Evolutionary conservation across 139 green algal genomes (phyloP).

Genomic region (Raphidocelis subcapitata): DNA sequence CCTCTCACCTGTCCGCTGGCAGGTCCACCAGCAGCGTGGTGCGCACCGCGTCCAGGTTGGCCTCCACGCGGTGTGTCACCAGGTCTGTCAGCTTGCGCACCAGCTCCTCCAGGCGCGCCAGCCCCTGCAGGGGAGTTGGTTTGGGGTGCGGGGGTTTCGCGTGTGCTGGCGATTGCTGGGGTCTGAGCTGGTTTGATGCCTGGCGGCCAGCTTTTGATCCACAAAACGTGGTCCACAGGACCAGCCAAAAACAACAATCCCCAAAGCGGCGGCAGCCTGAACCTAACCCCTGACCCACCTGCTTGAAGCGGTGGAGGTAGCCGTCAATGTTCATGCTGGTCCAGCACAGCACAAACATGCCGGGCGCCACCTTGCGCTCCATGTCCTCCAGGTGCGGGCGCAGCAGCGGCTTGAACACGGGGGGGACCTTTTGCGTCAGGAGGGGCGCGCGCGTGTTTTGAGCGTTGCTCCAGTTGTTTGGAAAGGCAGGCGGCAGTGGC

Average conservation of each 20-base stretch:
- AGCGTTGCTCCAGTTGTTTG: too few species aligned
- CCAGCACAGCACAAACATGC: conserved; percentile 84
- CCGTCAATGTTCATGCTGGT: conserved; percentile 92
- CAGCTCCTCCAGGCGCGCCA: conserved; percentile 81
- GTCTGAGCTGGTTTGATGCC: too few species aligned
- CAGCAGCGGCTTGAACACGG: conserved; percentile 78
- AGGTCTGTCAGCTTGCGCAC: conserved; percentile 85
- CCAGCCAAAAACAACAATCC: too few species aligned
- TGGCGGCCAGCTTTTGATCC: too few species aligned
- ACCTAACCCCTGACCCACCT: conserved; percentile 47
- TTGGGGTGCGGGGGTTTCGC: too few species aligned
- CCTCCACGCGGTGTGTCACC: conserved; percentile 81
- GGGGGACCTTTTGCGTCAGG: conserved; percentile 56
- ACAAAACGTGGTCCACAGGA: too few species aligned
- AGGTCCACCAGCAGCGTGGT: conserved; percentile 79
- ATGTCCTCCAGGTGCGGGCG: conserved; percentile 85
- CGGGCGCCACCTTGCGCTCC: conserved; percentile 82
- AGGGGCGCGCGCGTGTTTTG: too few species aligned
- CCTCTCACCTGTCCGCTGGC: conserved; percentile 57
- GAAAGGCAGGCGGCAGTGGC: too few species aligned
- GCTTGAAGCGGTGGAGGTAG: conserved; percentile 85
- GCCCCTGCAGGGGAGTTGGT: conserved; percentile 29
- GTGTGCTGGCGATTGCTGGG: too few species aligned
- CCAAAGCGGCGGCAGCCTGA: too few species aligned
- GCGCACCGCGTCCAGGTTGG: conserved; percentile 73